phyloP scores from a whole-genome alignment of 208 protist genomes.

The Wallacemonas sp. region DNA sequence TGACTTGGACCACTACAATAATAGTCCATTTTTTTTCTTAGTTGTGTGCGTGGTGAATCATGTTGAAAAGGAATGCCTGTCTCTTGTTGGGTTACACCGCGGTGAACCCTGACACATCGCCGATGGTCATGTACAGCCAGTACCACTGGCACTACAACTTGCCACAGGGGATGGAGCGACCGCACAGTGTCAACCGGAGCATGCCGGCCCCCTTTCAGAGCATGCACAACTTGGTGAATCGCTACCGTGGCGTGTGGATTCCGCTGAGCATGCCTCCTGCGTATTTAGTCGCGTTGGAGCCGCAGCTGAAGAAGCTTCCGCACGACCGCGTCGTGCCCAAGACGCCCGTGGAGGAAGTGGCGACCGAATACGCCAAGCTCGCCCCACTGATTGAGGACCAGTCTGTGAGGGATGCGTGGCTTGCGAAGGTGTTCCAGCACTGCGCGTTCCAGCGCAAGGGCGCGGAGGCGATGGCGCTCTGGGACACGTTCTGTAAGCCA shows the following conservation, averaged over 20 bases:
- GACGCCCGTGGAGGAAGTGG: conserved; percentile 74
- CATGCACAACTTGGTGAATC: conserved; percentile 70
- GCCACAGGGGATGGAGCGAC: conserved; percentile 85
- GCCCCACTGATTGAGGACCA: conserved; percentile 73
- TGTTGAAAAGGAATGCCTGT: conserved; percentile 57
- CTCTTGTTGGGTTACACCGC: conserved; percentile 70
- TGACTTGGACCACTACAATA: not conserved
- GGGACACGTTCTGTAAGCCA: conserved; percentile 62
- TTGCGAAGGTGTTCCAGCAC: conserved; percentile 87
- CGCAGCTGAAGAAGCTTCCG: conserved; percentile 82
- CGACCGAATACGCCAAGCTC: conserved; percentile 69
- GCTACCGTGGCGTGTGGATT: conserved; percentile 88
- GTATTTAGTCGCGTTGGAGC: conserved; percentile 75
- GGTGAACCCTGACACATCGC: conserved; percentile 87
- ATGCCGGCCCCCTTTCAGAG: conserved; percentile 67
- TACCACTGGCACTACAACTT: conserved; percentile 92
- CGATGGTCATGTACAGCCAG: conserved; percentile 87
- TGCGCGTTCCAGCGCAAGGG: conserved; percentile 76
- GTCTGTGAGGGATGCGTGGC: conserved; percentile 66
- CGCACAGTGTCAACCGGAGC: conserved; percentile 77
- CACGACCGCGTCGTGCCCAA: conserved; percentile 73
- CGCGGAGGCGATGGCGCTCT: conserved; percentile 67
- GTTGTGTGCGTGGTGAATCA: conserved; percentile 17
- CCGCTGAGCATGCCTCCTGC: conserved; percentile 77
- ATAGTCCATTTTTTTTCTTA: conserved; percentile 17